phyloP scores from a whole-genome alignment of 73 alveolate species.

The Paramecium primaurelia region DNA sequence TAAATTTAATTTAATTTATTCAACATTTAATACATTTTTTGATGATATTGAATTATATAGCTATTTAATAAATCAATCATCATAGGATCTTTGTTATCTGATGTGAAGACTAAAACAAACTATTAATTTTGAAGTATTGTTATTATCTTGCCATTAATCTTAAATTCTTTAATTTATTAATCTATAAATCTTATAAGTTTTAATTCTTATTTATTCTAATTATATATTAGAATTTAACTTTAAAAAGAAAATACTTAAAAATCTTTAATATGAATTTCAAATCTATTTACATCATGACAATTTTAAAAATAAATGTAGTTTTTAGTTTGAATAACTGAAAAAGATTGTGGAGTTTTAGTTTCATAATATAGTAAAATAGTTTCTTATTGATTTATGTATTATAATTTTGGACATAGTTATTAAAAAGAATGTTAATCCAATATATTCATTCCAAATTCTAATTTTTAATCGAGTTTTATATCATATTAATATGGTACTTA shows the following conservation, averaged over 20 bases:
- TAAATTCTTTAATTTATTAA: not conserved
- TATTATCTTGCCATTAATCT: not conserved
- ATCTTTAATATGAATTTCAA: not conserved
- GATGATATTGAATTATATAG: not conserved
- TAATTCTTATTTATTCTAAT: not conserved
- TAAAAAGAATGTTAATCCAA: not conserved
- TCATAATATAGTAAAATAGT: not conserved
- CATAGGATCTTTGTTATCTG: not conserved
- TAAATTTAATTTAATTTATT: not conserved
- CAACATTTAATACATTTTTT: not conserved
- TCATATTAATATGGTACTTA: not conserved
- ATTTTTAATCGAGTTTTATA: not conserved
- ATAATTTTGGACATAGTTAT: not conserved
- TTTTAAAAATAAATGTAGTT: not conserved
- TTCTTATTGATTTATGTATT: not conserved
- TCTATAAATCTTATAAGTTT: not conserved
- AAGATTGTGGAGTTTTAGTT: not conserved
- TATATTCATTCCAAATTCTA: not conserved
- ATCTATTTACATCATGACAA: not conserved
- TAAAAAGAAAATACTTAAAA: not conserved
- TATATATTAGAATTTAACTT: not conserved
- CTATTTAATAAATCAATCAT: too few relatives aligned
- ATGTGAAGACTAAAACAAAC: not conserved
- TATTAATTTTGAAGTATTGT: not conserved
- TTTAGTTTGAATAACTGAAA: not conserved